Percentiles rank a stretch among this genome's conserved stretches.
Conservation (phyloP, 805 yeast species). For the Wickerhamiella domercqiae region DNA sequence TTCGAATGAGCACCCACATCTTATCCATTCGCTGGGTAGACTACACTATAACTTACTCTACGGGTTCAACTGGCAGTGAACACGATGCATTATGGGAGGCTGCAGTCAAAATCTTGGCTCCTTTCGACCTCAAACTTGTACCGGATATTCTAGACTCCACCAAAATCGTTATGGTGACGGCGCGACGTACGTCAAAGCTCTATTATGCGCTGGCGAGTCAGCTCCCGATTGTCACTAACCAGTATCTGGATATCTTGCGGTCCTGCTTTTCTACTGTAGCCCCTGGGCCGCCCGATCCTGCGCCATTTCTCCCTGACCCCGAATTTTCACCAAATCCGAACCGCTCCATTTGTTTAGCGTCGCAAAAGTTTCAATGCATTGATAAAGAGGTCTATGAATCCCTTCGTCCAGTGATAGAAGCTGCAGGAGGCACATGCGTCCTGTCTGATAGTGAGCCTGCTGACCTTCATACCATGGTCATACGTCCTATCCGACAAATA, state of each 20-base stretch:
- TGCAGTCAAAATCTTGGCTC: conserved; percentile 12
- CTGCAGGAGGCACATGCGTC: conserved; percentile 18
- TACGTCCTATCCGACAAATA: neutral
- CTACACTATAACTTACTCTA: conserved; percentile 16
- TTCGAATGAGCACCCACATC: too few species aligned
- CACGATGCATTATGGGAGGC: conserved; percentile 11
- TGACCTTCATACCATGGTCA: neutral
- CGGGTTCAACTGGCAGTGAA: conserved; percentile 12
- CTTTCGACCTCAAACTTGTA: conserved; percentile 20
- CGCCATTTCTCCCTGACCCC: conserved; percentile 16
- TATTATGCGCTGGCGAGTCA: conserved; percentile 23
- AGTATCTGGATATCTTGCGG: conserved; percentile 13
- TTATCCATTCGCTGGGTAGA: too few species aligned
- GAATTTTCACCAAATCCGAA: conserved; percentile 15
- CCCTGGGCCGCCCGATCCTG: conserved; percentile 18
- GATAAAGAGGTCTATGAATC: conserved; percentile 16
- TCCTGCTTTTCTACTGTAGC: conserved; percentile 16
- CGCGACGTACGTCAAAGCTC: conserved; percentile 19
- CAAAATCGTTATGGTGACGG: conserved; percentile 18
- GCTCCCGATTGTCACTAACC: conserved; percentile 21
- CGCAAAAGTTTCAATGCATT: conserved; percentile 18
- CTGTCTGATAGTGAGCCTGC: neutral
- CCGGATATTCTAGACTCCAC: conserved; percentile 17
- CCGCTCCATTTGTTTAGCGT: conserved; percentile 18
- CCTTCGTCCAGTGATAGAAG: conserved; percentile 17